phyloP scores from a whole-genome alignment of 2,329 filamentous ascomycete genomes.

The Rhytidhysteron rufulum region DNA sequence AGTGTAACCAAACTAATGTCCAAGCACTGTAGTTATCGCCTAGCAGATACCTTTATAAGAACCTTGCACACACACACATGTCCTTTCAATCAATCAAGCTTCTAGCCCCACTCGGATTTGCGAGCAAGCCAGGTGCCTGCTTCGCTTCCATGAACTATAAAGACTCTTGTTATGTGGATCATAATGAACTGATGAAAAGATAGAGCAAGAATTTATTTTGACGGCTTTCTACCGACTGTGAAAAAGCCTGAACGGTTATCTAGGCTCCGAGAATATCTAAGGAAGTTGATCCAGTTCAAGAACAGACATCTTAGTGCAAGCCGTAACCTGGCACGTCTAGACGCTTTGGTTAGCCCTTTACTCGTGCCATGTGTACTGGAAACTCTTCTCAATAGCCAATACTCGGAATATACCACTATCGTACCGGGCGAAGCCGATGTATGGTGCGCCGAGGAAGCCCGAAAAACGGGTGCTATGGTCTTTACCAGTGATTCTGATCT shows the following conservation, averaged over 20 bases:
- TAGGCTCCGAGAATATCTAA: conserved; percentile 57
- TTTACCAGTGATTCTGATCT: conserved; percentile 88
- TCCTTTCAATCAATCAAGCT: background rate
- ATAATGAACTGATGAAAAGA: background rate
- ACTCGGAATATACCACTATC: conserved; percentile 49
- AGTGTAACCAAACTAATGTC: too few relatives aligned
- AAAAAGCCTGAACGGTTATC: conserved; percentile 62
- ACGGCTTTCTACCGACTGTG: conserved; percentile 68
- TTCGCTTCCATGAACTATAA: background rate
- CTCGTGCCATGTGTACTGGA: conserved; percentile 76
- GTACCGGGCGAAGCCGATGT: conserved; percentile 82
- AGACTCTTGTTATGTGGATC: conserved; percentile 56
- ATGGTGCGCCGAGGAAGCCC: conserved; percentile 68
- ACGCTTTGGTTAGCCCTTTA: conserved; percentile 57
- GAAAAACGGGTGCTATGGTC: conserved; percentile 57
- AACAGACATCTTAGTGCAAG: conserved; percentile 29
- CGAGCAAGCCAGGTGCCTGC: background rate
- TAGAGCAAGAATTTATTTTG: conserved; percentile 65
- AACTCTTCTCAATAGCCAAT: conserved; percentile 49
- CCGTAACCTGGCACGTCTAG: conserved; percentile 13
- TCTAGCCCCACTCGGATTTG: background rate
- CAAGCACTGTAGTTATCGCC: too few relatives aligned
- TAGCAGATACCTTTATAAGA: too few relatives aligned
- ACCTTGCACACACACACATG: too few relatives aligned
- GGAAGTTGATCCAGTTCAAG: conserved; percentile 52